phyloP scores from a whole-genome alignment of 148 eudicot species.

The Chenopodium quinoa region DNA sequence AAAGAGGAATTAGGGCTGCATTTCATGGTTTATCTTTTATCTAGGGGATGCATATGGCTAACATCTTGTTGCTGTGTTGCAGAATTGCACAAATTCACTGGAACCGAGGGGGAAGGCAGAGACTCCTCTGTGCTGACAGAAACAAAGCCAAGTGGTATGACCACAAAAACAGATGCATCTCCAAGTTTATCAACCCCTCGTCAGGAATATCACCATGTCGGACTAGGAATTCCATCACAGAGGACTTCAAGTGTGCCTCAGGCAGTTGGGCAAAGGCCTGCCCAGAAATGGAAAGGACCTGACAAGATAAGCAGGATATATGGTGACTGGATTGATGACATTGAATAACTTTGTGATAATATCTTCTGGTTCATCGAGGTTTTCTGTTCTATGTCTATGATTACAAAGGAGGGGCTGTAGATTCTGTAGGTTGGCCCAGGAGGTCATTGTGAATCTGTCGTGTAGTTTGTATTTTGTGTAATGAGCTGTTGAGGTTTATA shows the following conservation, averaged over 20 bases:
- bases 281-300: slow-evolving; percentile 87
- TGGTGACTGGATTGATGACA: slow-evolving; percentile 93
- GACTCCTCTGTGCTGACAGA: slow-evolving; percentile 33
- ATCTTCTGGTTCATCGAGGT: not conserved
- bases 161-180: slow-evolving; percentile 31
- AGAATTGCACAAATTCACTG: slow-evolving; percentile 45
- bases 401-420: not conserved
- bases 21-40: not conserved
- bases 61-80: slow-evolving; percentile 12
- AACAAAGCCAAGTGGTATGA: slow-evolving; percentile 30
- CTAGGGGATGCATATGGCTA: slow-evolving; percentile 2
- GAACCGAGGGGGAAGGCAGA: slow-evolving; percentile 36
- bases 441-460: slow-evolving; percentile 15
- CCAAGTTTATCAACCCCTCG: slow-evolving; percentile 30
- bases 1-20: not conserved
- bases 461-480: slow-evolving; percentile 19
- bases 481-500: not conserved
- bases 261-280: slow-evolving; percentile 47
- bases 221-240: slow-evolving; percentile 50
- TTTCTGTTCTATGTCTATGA: not conserved
- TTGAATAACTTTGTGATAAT: slow-evolving; percentile 29
- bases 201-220: slow-evolving; percentile 38
- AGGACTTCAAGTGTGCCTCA: slow-evolving; percentile 47
- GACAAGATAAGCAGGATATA: slow-evolving; percentile 88
- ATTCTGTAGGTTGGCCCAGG: slow-evolving; percentile 1